These are phyloP conservation scores for Dissophora globulifera DNA, from an alignment of 192 early-diverging fungal species.

Conservation along the genomic window DNA sequence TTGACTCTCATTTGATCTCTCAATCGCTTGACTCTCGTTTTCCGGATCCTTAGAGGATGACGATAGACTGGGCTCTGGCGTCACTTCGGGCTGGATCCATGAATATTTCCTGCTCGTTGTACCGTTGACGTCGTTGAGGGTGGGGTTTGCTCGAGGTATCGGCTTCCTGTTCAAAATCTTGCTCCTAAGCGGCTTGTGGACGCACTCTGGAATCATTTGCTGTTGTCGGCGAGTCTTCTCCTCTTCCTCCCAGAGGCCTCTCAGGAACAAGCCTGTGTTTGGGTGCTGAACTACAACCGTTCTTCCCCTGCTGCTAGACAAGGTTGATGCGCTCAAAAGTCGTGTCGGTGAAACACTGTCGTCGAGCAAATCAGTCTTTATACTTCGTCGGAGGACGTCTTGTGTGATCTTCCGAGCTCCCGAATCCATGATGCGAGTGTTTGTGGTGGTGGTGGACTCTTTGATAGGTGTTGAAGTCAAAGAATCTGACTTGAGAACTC, in stretches of 20 bases:
- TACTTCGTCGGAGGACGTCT: neutral
- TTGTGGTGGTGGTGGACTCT: too few relatives aligned
- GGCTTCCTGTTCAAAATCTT: constrained; percentile 47
- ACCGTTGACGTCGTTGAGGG: too few relatives aligned
- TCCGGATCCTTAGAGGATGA: too few relatives aligned
- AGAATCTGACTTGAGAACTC: too few relatives aligned
- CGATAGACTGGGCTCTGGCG: neutral
- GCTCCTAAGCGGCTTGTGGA: constrained; percentile 32
- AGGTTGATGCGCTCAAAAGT: too few relatives aligned
- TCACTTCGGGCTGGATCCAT: neutral
- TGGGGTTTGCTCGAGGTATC: constrained; percentile 7
- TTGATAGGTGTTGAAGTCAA: too few relatives aligned
- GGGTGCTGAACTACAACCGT: constrained; percentile 29
- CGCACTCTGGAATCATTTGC: constrained; percentile 46
- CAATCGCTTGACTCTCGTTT: neutral
- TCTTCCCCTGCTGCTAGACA: too few relatives aligned
- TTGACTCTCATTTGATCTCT: neutral
- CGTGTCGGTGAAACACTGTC: too few relatives aligned
- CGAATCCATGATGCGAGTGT: too few relatives aligned
- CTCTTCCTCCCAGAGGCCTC: constrained; percentile 50
- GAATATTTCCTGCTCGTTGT: neutral
- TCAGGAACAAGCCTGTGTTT: constrained; percentile 18
- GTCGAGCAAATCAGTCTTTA: too few relatives aligned
- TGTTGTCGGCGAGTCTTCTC: constrained; percentile 19
- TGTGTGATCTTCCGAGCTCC: too few relatives aligned